phyloP scores from a whole-genome alignment of 2,329 filamentous ascomycete genomes.

The Sordariomycetes sp. region DNA sequence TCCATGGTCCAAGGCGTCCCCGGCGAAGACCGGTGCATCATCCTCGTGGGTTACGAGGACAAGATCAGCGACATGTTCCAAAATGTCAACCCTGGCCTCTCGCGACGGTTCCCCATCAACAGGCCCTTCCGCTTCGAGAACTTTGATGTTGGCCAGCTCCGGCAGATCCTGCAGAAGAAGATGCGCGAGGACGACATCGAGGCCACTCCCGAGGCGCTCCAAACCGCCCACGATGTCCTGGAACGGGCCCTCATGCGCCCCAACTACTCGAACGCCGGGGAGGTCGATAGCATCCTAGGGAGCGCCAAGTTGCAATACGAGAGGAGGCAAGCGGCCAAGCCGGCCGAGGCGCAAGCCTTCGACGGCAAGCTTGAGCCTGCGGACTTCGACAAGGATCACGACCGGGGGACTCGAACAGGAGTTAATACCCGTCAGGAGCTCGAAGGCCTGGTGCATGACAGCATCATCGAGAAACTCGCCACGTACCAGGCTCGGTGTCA shows the following conservation, averaged over 20 bases:
- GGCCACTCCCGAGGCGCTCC: conserved; percentile 38
- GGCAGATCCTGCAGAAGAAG: background rate
- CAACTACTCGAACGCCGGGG: background rate
- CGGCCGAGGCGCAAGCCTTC: conserved; percentile 24
- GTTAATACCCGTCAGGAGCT: no score
- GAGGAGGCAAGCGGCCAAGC: conserved; percentile 49
- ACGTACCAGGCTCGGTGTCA: no score
- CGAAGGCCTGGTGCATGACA: no score
- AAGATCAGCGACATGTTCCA: conserved; percentile 64
- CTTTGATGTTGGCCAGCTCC: background rate
- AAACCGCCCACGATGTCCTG: conserved; percentile 49
- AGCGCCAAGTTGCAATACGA: conserved; percentile 56
- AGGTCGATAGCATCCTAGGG: background rate
- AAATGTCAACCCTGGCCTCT: conserved; percentile 62
- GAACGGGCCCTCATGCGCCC: conserved; percentile 36
- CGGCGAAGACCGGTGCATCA: conserved; percentile 62
- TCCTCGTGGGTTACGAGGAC: conserved; percentile 60
- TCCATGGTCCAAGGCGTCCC: conserved; percentile 60
- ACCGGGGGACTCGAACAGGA: no score
- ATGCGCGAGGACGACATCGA: conserved; percentile 28
- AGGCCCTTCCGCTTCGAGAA: conserved; percentile 31
- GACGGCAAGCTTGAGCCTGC: conserved; percentile 37
- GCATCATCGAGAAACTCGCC: no score
- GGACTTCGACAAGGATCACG: no score
- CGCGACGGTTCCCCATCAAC: conserved; percentile 52